Conservation (phyloP, 116 monocot genomes). For the Posidonia oceanica region DNA sequence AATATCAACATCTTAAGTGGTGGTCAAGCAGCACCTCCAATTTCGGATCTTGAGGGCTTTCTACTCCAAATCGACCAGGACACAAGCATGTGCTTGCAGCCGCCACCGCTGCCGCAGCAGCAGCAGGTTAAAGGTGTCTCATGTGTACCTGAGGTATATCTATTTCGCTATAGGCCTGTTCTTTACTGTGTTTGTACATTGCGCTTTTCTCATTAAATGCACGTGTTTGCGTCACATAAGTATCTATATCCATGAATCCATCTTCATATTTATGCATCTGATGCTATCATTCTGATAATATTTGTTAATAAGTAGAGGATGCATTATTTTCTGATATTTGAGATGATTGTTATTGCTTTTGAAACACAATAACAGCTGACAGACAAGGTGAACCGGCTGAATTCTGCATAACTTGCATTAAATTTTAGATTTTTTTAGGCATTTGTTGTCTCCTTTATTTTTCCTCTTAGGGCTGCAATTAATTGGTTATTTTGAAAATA, state of each 20-base stretch:
- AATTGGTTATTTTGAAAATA: no score
- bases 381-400: background rate
- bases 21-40: background rate
- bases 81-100: background rate
- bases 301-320: background rate
- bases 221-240: no score
- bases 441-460: no score
- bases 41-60: constrained; percentile 10
- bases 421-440: no score
- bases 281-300: background rate
- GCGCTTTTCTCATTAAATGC: no score
- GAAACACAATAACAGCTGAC: background rate
- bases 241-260: background rate
- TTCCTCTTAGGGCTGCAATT: no score
- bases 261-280: background rate
- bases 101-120: background rate
- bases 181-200: background rate
- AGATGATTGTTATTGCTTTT: background rate
- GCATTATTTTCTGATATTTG: background rate
- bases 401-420: no score
- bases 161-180: background rate
- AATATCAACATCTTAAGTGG: background rate
- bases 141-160: background rate
- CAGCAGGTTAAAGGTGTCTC: background rate
- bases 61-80: constrained; percentile 6